phyloP scores from a whole-genome alignment of 2,329 filamentous ascomycete species.

The Trichoderma sp. region DNA sequence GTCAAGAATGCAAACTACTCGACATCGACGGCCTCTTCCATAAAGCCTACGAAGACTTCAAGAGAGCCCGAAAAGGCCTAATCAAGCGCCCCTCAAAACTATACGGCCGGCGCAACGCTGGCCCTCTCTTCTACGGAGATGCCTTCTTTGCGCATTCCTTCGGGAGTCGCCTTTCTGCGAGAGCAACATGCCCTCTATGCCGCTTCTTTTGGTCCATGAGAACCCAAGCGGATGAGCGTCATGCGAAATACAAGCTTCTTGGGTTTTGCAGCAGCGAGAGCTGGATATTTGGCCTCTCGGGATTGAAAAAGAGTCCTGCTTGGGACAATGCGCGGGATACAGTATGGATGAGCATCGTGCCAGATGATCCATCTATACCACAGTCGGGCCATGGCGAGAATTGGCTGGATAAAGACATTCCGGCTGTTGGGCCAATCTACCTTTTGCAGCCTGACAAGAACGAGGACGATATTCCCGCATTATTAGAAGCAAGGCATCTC shows the following conservation, averaged over 20 bases:
- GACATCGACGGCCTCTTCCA: neutral
- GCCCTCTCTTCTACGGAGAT: slow-evolving; percentile 10
- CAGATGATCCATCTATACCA: neutral
- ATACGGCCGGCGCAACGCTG: neutral
- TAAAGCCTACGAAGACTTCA: neutral
- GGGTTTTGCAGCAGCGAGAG: slow-evolving; percentile 17
- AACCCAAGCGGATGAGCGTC: neutral
- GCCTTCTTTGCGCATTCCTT: slow-evolving; percentile 16
- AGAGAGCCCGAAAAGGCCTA: neutral
- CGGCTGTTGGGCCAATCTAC: slow-evolving; percentile 13
- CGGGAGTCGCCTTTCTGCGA: neutral
- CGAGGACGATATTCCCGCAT: neutral
- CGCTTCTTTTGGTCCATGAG: slow-evolving; percentile 11
- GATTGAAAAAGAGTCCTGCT: slow-evolving; percentile 1
- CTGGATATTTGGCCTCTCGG: neutral
- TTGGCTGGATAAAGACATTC: slow-evolving; percentile 16
- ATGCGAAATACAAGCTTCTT: slow-evolving; percentile 13
- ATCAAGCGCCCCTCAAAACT: neutral
- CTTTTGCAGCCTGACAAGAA: neutral
- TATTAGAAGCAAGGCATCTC: neutral
- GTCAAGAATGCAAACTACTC: slow-evolving; percentile 8
- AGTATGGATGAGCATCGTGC: slow-evolving; percentile 16
- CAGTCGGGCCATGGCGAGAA: neutral
- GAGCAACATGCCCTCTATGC: neutral
- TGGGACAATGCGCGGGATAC: slow-evolving; percentile 6